Evolutionary conservation across 2,329 filamentous ascomycete species (phyloP), one percentile per base, ranked within the genome.

Genomic region (Calonectria fujianensis): DNA sequence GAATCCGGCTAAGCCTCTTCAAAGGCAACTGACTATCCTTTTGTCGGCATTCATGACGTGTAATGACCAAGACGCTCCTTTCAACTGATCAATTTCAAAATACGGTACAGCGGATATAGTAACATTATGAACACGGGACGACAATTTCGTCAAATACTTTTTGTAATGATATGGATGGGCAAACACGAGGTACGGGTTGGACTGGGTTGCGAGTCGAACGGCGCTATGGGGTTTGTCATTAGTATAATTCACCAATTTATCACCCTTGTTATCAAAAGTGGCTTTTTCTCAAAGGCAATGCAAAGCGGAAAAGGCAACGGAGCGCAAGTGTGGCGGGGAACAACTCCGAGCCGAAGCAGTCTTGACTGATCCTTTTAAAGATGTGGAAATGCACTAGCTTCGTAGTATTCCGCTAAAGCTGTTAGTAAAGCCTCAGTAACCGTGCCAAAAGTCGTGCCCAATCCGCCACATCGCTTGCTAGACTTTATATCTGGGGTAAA

Each of bases 391-490:
- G 18, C 14, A 18, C 20, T n/a, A 24, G 41, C 8, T 45, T 45
- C 41, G 10, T 6, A 10, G 41, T 18, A n/a, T 3, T 13, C 45
- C 4, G n/a, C n/a, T 10, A 24, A 48, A 24, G 20, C 7, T 13
- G 10, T 48, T 11, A 10, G 27, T 94, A 77, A 90, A 86, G 78
- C 95, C 95, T 79, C 93, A 95, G 85, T 95, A 95, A 87, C 95
- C 95, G 20, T 93, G 91, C 82, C 85, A 83, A 80, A 95, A 95
- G 77, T 83, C 20, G 87, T 87, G n/a, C 90, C 87, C 73, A 96
- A 82, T 32, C 96, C 92, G 4, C 90, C 92, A 4, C 95, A 88
- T 4, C 94, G 88, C 88, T 95, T 94, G 39, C 94, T 93, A 82
- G 95, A 96, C 76, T 88, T 89, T 57, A 94, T 95, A 14, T 24